Conservation (phyloP, 768 basidiomycete genomes). For the Leccinum longicurvipes region DNA sequence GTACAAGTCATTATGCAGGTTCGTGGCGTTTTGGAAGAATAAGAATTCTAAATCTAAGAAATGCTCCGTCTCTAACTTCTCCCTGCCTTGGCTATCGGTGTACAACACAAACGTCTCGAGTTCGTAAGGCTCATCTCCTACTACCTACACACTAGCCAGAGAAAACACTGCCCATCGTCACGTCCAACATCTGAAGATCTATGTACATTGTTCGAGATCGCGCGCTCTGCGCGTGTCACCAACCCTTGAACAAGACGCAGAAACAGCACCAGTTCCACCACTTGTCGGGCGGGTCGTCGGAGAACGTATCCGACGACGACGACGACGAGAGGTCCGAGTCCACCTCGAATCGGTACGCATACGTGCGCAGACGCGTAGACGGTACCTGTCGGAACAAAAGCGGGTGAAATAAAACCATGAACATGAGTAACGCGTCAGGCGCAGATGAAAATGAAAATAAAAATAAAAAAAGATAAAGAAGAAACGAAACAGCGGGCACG, state of each 20-base stretch:
- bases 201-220: not conserved
- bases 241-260: constrained; percentile 23
- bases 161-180: too few relatives aligned
- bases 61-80: not conserved
- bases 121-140: too few relatives aligned
- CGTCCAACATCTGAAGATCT: too few relatives aligned
- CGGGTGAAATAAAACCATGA: not conserved
- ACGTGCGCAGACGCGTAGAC: constrained; percentile 2
- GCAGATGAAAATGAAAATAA: not conserved
- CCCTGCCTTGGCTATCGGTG: not conserved
- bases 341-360: constrained; percentile 20
- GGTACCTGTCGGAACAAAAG: constrained; percentile 4
- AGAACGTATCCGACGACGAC: constrained; percentile 25
- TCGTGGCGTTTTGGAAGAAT: not conserved
- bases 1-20: too few relatives aligned
- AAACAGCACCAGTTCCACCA: constrained; percentile 21
- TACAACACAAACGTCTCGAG: not conserved
- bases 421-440: not conserved
- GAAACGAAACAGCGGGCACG: not conserved
- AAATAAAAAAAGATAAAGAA: not conserved
- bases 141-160: too few relatives aligned
- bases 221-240: constrained; percentile 13
- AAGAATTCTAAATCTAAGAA: not conserved
- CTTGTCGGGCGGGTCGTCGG: constrained; percentile 15
- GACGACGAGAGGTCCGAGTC: constrained; percentile 25